phyloP scores from a whole-genome alignment of 225 moss, liverwort and hornwort genomes.

The Physcomitrellopsis africana region DNA sequence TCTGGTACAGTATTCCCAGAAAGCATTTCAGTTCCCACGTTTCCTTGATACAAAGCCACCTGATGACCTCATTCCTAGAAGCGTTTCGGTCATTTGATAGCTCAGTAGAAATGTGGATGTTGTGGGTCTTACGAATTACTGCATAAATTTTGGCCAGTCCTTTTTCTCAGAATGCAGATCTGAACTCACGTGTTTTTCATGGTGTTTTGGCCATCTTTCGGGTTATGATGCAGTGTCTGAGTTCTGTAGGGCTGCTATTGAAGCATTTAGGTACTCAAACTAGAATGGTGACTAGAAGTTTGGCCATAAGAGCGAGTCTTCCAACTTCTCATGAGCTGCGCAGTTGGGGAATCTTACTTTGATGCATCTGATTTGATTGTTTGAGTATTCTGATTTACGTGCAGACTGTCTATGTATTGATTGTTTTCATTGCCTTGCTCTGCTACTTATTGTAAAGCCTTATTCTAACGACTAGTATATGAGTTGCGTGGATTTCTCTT shows the following conservation, averaged over 20 bases:
- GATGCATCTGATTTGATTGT: not conserved
- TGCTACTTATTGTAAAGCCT: not conserved
- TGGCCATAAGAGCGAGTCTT: not conserved
- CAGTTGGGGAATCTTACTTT: not conserved
- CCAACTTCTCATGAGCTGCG: not conserved
- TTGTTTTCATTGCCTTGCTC: not conserved
- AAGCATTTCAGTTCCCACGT: constrained; percentile 59
- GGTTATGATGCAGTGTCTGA: constrained; percentile 12
- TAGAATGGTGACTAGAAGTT: not conserved
- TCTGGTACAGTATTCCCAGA: constrained; percentile 30
- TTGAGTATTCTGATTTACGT: constrained; percentile 10
- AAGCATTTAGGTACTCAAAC: not conserved
- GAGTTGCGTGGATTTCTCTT: not conserved
- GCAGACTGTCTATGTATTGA: not conserved
- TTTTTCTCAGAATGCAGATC: not conserved
- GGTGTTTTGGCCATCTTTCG: not conserved
- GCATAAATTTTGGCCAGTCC: not conserved
- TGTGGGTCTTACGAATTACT: not conserved
- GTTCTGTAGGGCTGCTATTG: not conserved
- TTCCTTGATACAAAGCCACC: constrained; percentile 43
- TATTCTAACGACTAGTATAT: not conserved
- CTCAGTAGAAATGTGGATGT: not conserved
- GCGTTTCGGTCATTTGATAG: not conserved
- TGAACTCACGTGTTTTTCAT: not conserved
- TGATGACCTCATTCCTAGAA: not conserved